phyloP scores from a whole-genome alignment of 2,329 filamentous ascomycete species.

The Seiridium unicorne region DNA sequence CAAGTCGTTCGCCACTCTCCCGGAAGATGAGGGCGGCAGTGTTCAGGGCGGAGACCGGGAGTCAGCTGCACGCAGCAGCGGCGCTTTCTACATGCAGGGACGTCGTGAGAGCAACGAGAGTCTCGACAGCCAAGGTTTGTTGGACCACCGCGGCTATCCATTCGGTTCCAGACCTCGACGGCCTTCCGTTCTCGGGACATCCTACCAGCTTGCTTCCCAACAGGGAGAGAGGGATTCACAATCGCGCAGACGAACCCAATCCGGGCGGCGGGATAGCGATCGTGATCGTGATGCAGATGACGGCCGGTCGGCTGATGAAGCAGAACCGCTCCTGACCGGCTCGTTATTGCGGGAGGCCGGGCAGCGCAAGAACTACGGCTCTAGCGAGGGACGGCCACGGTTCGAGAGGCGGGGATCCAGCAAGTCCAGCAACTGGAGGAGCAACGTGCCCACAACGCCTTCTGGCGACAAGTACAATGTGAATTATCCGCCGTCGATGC shows the following conservation, averaged over 20 bases:
- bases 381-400: slow-evolving; percentile 35
- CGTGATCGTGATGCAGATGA: slow-evolving; percentile 51
- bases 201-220: slow-evolving; percentile 25
- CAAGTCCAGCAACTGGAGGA: slow-evolving; percentile 43
- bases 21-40: slow-evolving; percentile 48
- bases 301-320: slow-evolving; percentile 44
- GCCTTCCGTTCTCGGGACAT: slow-evolving; percentile 42
- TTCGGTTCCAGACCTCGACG: slow-evolving; percentile 60
- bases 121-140: slow-evolving; percentile 80
- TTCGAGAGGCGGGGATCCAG: slow-evolving; percentile 47
- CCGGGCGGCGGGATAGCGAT: slow-evolving; percentile 15
- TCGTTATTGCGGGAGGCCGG: slow-evolving; percentile 34
- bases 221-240: not conserved
- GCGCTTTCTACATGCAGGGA: slow-evolving; percentile 45
- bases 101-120: slow-evolving; percentile 77
- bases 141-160: slow-evolving; percentile 65
- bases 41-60: slow-evolving; percentile 24
- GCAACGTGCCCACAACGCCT: slow-evolving; percentile 24
- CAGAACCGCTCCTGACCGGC: slow-evolving; percentile 48
- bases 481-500: slow-evolving; percentile 68
- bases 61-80: slow-evolving; percentile 30
- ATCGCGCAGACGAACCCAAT: not conserved
- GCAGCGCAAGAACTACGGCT: slow-evolving; percentile 37
- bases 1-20: slow-evolving; percentile 73
- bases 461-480: slow-evolving; percentile 55